Conservation (phyloP, 73 alveolate species). For the Paramecium sonneborni region DNA sequence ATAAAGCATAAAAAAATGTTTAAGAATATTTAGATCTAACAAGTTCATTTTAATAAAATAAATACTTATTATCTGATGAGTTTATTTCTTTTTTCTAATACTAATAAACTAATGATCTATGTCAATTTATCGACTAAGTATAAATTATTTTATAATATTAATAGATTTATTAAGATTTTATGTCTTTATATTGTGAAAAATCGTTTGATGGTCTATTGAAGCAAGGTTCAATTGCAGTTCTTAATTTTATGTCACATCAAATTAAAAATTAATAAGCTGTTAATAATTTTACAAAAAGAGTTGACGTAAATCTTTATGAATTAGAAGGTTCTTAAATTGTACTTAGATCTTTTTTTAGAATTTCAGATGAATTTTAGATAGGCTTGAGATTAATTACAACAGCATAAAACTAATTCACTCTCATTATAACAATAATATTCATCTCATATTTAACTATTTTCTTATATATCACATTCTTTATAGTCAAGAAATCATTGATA, state of each 20-base stretch:
- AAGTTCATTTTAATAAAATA: background rate
- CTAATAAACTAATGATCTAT: background rate
- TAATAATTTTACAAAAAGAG: conserved; percentile 37
- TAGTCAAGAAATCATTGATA: background rate
- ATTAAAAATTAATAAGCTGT: background rate
- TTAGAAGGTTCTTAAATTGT: background rate
- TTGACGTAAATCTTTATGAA: conserved; percentile 9
- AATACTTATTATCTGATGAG: background rate
- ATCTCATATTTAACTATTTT: background rate
- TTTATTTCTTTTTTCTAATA: background rate
- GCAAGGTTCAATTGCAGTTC: background rate
- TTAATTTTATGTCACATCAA: background rate
- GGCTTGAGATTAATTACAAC: background rate
- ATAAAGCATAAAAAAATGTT: background rate
- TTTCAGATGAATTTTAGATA: background rate
- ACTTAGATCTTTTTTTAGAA: background rate
- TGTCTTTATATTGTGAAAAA: background rate
- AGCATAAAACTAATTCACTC: background rate
- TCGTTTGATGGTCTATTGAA: background rate
- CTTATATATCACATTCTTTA: background rate
- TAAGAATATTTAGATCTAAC: background rate
- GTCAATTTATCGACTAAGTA: background rate
- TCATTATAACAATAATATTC: background rate
- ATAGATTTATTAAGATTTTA: background rate
- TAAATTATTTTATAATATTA: background rate